phyloP scores from a whole-genome alignment of 129 eudicot species.

The Kitagawia praeruptora region DNA sequence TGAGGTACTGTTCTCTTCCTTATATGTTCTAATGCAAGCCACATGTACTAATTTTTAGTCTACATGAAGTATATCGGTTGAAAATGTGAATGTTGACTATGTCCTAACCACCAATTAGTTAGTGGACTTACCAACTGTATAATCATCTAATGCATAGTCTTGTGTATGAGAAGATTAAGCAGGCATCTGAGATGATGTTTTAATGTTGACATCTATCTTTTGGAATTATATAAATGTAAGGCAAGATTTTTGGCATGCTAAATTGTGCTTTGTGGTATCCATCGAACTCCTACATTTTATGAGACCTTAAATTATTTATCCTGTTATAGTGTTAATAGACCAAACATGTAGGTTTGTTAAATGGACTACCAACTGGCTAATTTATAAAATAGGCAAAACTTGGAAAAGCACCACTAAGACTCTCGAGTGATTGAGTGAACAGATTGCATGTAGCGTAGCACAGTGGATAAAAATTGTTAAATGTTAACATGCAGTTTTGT shows the following conservation, averaged over 20 bases:
- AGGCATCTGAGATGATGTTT: neutral
- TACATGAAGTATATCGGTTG: neutral
- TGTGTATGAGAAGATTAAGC: neutral
- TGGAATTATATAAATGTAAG: neutral
- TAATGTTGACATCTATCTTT: neutral
- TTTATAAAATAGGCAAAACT: neutral
- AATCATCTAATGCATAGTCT: neutral
- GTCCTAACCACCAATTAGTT: neutral
- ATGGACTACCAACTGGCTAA: neutral
- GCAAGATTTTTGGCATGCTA: neutral
- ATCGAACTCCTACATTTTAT: neutral
- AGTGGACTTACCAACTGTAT: neutral
- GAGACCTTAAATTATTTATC: neutral
- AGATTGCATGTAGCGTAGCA: neutral
- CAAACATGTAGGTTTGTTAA: neutral
- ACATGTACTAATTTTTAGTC: neutral
- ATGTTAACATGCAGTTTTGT: neutral
- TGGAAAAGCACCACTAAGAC: neutral
- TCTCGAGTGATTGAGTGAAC: neutral
- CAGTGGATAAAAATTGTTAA: neutral
- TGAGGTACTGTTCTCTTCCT: slow-evolving; percentile 44
- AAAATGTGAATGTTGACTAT: neutral
- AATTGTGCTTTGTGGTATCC: neutral
- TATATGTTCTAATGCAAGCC: neutral
- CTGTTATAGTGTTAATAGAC: neutral